phyloP scores from a whole-genome alignment of 169 alveolate species.

The Eimeria falciformis region DNA sequence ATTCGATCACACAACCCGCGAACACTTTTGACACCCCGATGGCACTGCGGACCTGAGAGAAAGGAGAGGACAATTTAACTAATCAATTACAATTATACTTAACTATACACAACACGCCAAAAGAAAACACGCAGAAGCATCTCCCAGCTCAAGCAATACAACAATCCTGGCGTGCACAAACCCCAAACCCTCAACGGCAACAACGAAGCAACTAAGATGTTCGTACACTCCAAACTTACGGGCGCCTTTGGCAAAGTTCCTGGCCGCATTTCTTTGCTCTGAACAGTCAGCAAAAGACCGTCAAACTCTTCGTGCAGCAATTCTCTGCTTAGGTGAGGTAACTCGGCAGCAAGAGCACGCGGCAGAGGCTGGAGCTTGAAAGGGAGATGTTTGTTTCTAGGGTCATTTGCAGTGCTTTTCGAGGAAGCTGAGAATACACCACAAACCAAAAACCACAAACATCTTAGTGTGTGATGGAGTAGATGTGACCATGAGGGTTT shows the following conservation, averaged over 20 bases:
- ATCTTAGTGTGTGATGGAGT: background rate
- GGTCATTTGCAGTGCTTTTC: constrained; percentile 8
- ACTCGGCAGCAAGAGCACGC: constrained; percentile 51
- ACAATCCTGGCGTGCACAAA: too few species aligned
- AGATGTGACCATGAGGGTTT: background rate
- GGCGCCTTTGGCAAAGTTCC: background rate
- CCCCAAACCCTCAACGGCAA: too few species aligned
- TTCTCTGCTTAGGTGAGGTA: constrained; percentile 30
- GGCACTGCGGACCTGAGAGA: constrained; percentile 14
- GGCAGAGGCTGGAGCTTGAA: constrained; percentile 60
- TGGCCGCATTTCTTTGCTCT: constrained; percentile 23
- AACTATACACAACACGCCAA: too few species aligned
- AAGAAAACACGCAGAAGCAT: too few species aligned
- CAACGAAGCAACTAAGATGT: too few species aligned
- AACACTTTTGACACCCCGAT: constrained; percentile 22
- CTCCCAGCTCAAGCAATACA: too few species aligned
- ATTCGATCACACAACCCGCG: constrained; percentile 36
- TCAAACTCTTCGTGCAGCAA: constrained; percentile 6
- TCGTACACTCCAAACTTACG: too few species aligned
- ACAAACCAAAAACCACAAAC: constrained; percentile 40
- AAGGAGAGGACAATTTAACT: too few species aligned
- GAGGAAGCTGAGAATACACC: constrained; percentile 1
- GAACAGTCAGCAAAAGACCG: constrained; percentile 41
- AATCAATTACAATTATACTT: too few species aligned
- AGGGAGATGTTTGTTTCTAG: constrained; percentile 39